Evolutionary conservation across 768 basidiomycete species (phyloP).

Genomic region (Boletus subcaerulescens): DNA sequence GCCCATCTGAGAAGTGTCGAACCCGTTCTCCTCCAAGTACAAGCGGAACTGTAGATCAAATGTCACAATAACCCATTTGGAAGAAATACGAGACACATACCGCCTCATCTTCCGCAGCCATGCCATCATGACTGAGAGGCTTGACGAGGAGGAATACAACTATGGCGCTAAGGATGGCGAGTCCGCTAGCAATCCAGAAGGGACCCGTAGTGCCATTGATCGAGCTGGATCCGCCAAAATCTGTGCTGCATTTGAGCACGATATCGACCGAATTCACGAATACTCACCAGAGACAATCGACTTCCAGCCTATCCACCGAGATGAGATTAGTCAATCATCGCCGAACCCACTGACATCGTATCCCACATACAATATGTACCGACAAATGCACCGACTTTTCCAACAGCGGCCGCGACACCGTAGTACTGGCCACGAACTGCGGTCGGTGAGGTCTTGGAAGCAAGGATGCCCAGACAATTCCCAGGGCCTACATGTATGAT

Average conservation of each 20-base stretch:
- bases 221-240: conserved; percentile 55
- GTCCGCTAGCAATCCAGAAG: conserved; percentile 84
- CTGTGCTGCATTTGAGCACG: conserved; percentile 24
- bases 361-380: conserved; percentile 70
- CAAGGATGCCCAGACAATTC: conserved; percentile 82
- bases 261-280: neutral
- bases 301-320: conserved; percentile 50
- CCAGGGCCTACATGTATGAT: conserved; percentile 56
- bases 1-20: conserved; percentile 76
- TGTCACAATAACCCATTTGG: neutral
- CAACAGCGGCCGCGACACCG: conserved; percentile 80
- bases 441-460: conserved; percentile 82
- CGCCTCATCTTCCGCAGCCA: conserved; percentile 68
- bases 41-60: conserved; percentile 61
- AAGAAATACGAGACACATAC: conserved; percentile 37
- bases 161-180: conserved; percentile 76
- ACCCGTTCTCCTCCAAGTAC: conserved; percentile 78
- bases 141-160: conserved; percentile 70
- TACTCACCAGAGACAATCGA: conserved; percentile 57
- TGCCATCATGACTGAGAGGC: conserved; percentile 74
- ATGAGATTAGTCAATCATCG: conserved; percentile 2
- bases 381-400: conserved; percentile 80
- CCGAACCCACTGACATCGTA: neutral
- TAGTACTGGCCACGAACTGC: conserved; percentile 85
- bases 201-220: conserved; percentile 74